Evolutionary conservation across 2,329 filamentous ascomycete genomes (phyloP).

Genomic region (Pseudocercospora musae): DNA sequence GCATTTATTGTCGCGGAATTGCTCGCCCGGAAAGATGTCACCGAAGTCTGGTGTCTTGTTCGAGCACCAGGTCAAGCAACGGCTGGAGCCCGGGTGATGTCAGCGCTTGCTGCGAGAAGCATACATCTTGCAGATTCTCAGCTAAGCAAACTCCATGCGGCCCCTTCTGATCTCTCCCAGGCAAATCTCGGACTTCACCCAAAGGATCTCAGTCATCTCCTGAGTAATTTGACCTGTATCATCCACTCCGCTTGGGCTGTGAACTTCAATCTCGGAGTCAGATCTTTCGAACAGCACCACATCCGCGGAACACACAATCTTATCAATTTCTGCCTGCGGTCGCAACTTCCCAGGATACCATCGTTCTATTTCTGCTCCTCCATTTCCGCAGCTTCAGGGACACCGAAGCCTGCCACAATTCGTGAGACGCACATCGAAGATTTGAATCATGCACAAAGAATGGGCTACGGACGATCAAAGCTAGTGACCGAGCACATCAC

Average conservation of each 20-base stretch:
- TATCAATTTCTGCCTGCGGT: slow-evolving; percentile 29
- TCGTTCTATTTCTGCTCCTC: slow-evolving; percentile 40
- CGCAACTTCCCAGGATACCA: slow-evolving; percentile 23
- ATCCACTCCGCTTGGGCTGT: slow-evolving; percentile 42
- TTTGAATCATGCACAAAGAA: slow-evolving; percentile 21
- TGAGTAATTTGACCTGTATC: slow-evolving; percentile 27
- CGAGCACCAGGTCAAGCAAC: slow-evolving; percentile 42
- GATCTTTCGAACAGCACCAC: slow-evolving; percentile 33
- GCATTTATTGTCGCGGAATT: slow-evolving; percentile 52
- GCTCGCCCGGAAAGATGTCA: slow-evolving; percentile 29
- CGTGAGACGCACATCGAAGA: slow-evolving; percentile 33
- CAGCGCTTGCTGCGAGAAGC: slow-evolving; percentile 37
- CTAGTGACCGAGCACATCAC: slow-evolving; percentile 29
- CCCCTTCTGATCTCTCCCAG: slow-evolving; percentile 30
- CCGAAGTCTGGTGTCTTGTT: slow-evolving; percentile 52
- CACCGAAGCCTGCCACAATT: slow-evolving; percentile 24
- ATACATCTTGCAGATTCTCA: slow-evolving; percentile 30
- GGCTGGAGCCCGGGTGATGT: slow-evolving; percentile 36
- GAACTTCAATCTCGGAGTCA: slow-evolving; percentile 38
- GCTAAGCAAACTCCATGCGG: slow-evolving; percentile 18
- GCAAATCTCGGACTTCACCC: slow-evolving; percentile 27
- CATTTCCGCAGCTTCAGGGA: slow-evolving; percentile 30
- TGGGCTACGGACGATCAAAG: slow-evolving; percentile 42
- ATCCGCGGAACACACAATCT: slow-evolving; percentile 32
- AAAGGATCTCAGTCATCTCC: slow-evolving; percentile 23